These are phyloP conservation scores for Beauveria brongniartii DNA, from an alignment of 2,329 filamentous ascomycete genomes.

Conservation along the genomic window DNA sequence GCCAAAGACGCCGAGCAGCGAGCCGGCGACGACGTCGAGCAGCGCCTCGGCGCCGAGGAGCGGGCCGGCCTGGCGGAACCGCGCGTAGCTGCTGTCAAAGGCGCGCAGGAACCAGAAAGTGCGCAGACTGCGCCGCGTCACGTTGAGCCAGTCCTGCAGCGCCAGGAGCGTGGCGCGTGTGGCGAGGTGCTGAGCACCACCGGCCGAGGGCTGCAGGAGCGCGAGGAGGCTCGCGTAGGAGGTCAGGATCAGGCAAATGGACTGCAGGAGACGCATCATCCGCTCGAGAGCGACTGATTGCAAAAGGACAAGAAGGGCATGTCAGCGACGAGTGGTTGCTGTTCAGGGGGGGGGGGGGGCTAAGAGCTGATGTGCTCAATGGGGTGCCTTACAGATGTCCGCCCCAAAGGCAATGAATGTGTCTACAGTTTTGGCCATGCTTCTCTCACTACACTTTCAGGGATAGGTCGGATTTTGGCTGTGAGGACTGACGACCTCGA, in stretches of 20 bases:
- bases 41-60: conserved; percentile 27
- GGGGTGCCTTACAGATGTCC: conserved; percentile 32
- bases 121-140: conserved; percentile 55
- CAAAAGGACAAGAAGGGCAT: background rate
- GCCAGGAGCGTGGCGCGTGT: conserved; percentile 25
- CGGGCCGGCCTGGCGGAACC: conserved; percentile 24
- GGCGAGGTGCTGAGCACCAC: conserved; percentile 18
- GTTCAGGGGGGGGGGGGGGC: background rate
- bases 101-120: conserved; percentile 60
- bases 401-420: conserved; percentile 37
- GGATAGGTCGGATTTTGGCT: too few relatives aligned
- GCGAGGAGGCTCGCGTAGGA: conserved; percentile 35
- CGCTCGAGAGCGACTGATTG: conserved; percentile 51
- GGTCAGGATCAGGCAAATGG: conserved; percentile 39
- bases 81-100: conserved; percentile 42
- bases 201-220: conserved; percentile 20
- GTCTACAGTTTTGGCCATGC: conserved; percentile 20
- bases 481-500: too few relatives aligned
- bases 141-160: conserved; percentile 35
- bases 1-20: conserved; percentile 58
- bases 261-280: conserved; percentile 49
- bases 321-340: background rate
- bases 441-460: background rate
- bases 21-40: conserved; percentile 49
- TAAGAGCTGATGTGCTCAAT: background rate